Evolutionary conservation across 768 basidiomycete species (phyloP).

Genomic region (Megacollybia marginata): DNA sequence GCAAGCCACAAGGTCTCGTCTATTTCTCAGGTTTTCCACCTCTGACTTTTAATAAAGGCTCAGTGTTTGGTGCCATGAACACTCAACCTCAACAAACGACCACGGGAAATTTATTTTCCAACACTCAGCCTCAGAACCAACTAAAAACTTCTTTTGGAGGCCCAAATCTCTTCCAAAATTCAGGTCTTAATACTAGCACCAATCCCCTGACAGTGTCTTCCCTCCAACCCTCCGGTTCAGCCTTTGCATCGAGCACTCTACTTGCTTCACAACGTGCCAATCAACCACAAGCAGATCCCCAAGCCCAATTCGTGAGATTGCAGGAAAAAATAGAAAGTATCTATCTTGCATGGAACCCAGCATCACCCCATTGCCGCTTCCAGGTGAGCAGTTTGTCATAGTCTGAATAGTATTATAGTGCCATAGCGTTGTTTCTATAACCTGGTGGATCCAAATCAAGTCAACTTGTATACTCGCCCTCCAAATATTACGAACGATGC

Average conservation of each 20-base stretch:
- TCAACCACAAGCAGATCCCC: conserved; percentile 51
- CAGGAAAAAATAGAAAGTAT: conserved; percentile 56
- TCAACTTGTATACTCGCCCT: conserved; percentile 63
- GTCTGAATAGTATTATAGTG: neutral
- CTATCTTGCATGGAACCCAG: conserved; percentile 64
- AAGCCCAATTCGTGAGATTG: conserved; percentile 47
- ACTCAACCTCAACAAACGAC: neutral
- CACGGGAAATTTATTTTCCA: conserved; percentile 10
- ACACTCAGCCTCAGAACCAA: conserved; percentile 9
- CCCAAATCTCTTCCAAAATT: conserved; percentile 11
- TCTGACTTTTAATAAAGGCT: neutral
- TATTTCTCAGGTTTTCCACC: neutral
- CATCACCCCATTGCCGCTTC: conserved; percentile 66
- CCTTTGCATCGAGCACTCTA: conserved; percentile 24
- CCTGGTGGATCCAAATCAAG: conserved; percentile 62
- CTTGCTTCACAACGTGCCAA: conserved; percentile 29
- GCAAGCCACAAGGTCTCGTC: conserved; percentile 4
- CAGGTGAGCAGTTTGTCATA: conserved; percentile 41
- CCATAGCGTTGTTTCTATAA: conserved; percentile 87
- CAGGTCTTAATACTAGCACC: conserved; percentile 20
- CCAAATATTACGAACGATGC: conserved; percentile 63
- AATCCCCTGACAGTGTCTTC: conserved; percentile 18
- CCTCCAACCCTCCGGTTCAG: conserved; percentile 18
- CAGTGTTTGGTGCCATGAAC: too few relatives aligned
- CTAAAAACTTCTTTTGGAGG: conserved; percentile 9